A percentile compares a stretch with the other conserved stretches of the same genome.
These are phyloP conservation scores for Euphrasia confusa DNA, from an alignment of 257 asterid genomes.

Conservation along the genomic window DNA sequence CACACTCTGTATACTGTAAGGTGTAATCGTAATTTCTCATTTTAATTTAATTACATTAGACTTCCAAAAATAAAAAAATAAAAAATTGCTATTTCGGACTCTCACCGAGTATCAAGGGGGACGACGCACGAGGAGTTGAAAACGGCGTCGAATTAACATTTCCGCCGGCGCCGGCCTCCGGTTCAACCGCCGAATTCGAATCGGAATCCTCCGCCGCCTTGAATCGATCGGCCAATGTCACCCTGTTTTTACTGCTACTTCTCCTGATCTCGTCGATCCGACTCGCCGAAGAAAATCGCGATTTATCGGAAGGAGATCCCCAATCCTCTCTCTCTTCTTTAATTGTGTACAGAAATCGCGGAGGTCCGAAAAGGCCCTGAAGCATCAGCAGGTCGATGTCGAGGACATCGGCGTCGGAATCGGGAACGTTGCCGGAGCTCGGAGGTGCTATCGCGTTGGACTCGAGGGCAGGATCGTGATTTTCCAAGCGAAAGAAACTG, in stretches of 20 bases:
- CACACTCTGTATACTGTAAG: too few relatives aligned
- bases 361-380: background rate
- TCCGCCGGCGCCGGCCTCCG: background rate
- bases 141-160: background rate
- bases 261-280: background rate
- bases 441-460: background rate
- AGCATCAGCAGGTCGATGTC: background rate
- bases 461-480: background rate
- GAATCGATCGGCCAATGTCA: background rate
- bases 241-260: background rate
- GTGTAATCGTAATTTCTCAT: too few relatives aligned
- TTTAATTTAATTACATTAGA: too few relatives aligned
- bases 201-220: background rate
- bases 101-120: background rate
- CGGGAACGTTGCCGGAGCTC: background rate
- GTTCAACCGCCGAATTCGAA: background rate
- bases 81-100: too few relatives aligned
- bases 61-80: too few relatives aligned
- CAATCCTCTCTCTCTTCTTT: background rate
- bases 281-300: background rate
- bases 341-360: background rate
- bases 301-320: background rate
- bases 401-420: background rate
- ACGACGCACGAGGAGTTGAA: background rate
- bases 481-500: background rate